Conservation (phyloP, 192 early-diverging fungal genomes). For the Funneliformis mosseae region DNA sequence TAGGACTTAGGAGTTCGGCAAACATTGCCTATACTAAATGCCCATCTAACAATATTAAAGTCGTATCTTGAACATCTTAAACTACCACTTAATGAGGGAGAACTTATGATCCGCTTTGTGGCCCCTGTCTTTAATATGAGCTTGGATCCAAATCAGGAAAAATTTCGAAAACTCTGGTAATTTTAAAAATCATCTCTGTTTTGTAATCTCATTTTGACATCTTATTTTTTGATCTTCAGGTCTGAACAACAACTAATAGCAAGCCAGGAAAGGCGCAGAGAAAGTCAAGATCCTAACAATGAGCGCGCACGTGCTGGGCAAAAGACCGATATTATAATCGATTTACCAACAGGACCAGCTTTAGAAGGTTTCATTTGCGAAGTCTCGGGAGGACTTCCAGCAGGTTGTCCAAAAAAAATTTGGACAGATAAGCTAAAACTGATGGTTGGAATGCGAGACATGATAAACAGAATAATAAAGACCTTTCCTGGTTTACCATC, state of each 20-base stretch:
- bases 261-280: not conserved
- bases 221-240: slow-evolving; percentile 11
- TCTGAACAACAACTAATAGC: slow-evolving; percentile 5
- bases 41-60: slow-evolving; percentile 18
- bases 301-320: not conserved
- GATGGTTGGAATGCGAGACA: slow-evolving; percentile 28
- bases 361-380: slow-evolving; percentile 31
- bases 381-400: slow-evolving; percentile 28
- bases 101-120: slow-evolving; percentile 17
- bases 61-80: slow-evolving; percentile 7
- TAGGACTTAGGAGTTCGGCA: slow-evolving; percentile 17
- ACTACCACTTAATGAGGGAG: slow-evolving; percentile 8
- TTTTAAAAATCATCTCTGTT: not conserved
- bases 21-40: slow-evolving; percentile 3
- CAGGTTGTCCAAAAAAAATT: slow-evolving; percentile 21
- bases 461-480: slow-evolving; percentile 33
- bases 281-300: slow-evolving; percentile 24
- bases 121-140: slow-evolving; percentile 17
- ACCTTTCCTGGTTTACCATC: slow-evolving; percentile 17
- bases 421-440: slow-evolving; percentile 27
- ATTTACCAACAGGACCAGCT: slow-evolving; percentile 26
- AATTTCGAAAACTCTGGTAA: slow-evolving; percentile 26
- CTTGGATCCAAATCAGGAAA: slow-evolving; percentile 22
- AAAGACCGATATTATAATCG: slow-evolving; percentile 21
- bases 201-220: slow-evolving; percentile 17